phyloP scores from a whole-genome alignment of 805 yeast genomes.

The Saccharomycopsis sp. region DNA sequence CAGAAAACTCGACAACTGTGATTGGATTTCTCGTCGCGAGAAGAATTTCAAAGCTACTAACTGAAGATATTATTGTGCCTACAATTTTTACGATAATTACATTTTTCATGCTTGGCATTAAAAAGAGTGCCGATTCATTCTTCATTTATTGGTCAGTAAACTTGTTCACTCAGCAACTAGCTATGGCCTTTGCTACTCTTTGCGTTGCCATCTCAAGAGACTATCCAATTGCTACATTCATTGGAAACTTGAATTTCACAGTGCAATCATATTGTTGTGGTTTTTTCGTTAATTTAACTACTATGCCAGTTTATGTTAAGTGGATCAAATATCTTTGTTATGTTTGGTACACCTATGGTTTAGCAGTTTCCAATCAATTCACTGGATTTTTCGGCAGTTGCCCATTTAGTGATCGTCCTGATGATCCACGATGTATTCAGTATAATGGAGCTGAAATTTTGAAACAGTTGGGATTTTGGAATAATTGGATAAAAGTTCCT shows the following conservation, averaged over 20 bases:
- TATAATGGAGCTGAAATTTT: constrained; percentile 52
- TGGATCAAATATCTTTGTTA: constrained; percentile 78
- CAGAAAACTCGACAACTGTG: constrained; percentile 60
- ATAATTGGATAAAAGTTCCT: constrained; percentile 61
- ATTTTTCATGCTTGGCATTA: constrained; percentile 72
- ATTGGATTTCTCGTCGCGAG: constrained; percentile 62
- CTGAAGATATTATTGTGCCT: constrained; percentile 65
- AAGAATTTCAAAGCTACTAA: constrained; percentile 53
- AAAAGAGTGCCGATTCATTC: constrained; percentile 43
- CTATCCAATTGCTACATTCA: constrained; percentile 52
- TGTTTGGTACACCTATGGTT: constrained; percentile 76
- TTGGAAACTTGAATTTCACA: constrained; percentile 60
- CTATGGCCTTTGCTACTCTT: constrained; percentile 47
- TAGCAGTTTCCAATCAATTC: constrained; percentile 56
- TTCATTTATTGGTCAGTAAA: constrained; percentile 56
- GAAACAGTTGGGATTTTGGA: constrained; percentile 50
- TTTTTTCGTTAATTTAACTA: constrained; percentile 62
- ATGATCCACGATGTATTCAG: constrained; percentile 35
- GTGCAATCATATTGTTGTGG: constrained; percentile 77
- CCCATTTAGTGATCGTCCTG: constrained; percentile 28
- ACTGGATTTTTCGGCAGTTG: constrained; percentile 56
- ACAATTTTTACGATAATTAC: constrained; percentile 53
- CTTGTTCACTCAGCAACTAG: constrained; percentile 48
- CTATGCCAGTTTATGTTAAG: constrained; percentile 78
- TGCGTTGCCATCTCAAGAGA: constrained; percentile 52